Percentiles rank a stretch among this genome's conserved stretches.
Conservation (phyloP, 106 monocot genomes). For the Amphibolis antarctica region DNA sequence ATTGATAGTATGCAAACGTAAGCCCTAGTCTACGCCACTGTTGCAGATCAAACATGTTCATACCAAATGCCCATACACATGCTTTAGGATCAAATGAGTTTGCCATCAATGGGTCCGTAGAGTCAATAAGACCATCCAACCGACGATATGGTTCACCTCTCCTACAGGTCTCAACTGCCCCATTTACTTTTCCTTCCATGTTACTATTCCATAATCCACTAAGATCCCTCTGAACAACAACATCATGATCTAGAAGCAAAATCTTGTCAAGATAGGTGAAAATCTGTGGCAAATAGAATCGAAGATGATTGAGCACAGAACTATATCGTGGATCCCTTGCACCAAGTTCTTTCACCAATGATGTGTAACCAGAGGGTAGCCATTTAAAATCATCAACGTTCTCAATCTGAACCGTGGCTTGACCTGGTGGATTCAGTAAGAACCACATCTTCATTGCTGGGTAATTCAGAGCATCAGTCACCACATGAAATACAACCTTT, state of each 20-base stretch:
- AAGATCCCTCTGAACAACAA: constrained; percentile 70
- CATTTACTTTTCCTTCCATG: constrained; percentile 69
- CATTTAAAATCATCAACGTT: constrained; percentile 52
- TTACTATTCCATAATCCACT: constrained; percentile 44
- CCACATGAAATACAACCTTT: constrained; percentile 73
- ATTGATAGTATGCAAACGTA: constrained; percentile 40
- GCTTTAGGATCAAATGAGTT: constrained; percentile 36
- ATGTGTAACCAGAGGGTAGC: constrained; percentile 39
- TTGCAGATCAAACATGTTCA: constrained; percentile 78
- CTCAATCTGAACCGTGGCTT: constrained; percentile 49
- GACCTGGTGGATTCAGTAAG: constrained; percentile 41
- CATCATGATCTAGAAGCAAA: constrained; percentile 85
- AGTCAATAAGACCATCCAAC: constrained; percentile 43
- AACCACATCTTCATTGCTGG: constrained; percentile 96
- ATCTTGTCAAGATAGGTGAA: constrained; percentile 62
- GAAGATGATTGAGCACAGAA: constrained; percentile 75
- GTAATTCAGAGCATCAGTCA: constrained; percentile 72
- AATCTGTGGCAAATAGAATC: constrained; percentile 80
- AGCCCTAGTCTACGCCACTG: constrained; percentile 54
- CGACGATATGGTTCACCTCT: constrained; percentile 19
- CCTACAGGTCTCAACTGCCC: constrained; percentile 45
- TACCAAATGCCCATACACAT: constrained; percentile 67
- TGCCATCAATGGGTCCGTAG: constrained; percentile 38
- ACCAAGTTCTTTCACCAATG: constrained; percentile 31
- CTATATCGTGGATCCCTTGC: constrained; percentile 39